Evolutionary conservation across 2,329 filamentous ascomycete genomes (phyloP), one percentile per base, ranked within the genome.

Genomic region (Stemphylium vesicarium): DNA sequence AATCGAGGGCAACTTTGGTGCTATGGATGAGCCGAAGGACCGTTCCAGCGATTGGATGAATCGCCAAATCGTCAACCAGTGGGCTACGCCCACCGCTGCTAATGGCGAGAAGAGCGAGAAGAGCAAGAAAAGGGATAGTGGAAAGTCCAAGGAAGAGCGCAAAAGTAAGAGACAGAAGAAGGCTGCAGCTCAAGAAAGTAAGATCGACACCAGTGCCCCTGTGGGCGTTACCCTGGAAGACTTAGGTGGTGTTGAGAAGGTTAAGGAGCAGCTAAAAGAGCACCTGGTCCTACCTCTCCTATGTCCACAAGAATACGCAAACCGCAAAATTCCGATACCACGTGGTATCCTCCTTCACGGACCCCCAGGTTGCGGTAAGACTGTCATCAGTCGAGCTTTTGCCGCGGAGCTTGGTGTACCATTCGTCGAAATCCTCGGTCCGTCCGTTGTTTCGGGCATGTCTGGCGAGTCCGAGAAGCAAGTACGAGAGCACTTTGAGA

Each of bases 391-490:
- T 9, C 87, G 92, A 72, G 91, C 90, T 1, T 88, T 91, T 65
- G 91, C 91, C 3, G 88, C 89, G 1, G 85, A 88, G 59, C 79
- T 93, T 16, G 88, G 88, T 1, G 86, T 92, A 2, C 88, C 91
- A 0, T 94, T 92, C 68, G 88, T 96, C 56, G 85, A 91, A 1
- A 87, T 95, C n/a, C 88, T 90, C 0, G 91, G 90, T 0, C 90
- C 91, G 1, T 90, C 89, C 0, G 84, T 96, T 31, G 88, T 96
- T 0, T 91, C 89, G 13, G 91, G 91, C 16, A 95, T 94, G 87
- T 95, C 90, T 31, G 91, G 91, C 65, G 92, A 95, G 71, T 94
- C 90, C 0, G 91, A 96, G 74, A 93, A 93, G 78, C 91, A 92
- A 56, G 85, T 96, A 24, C 82, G 91, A 32, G 90, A 94, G 62